These are phyloP conservation scores for Lignosus rhinocerotis DNA, from an alignment of 1,284 basidiomycete species.

Conservation along the genomic window DNA sequence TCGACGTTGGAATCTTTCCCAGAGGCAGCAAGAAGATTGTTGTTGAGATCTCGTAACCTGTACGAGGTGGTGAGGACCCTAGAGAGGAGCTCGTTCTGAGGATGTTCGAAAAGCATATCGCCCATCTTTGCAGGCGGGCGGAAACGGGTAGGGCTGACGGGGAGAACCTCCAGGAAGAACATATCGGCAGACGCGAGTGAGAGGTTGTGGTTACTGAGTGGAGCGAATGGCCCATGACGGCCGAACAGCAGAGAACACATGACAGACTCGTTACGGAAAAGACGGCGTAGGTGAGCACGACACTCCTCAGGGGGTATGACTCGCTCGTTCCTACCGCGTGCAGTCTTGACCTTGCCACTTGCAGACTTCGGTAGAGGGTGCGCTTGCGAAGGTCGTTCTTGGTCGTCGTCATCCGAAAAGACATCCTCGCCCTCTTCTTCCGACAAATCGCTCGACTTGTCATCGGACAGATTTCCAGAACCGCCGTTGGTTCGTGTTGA, in stretches of 20 bases:
- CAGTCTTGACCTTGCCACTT: conserved; percentile 76
- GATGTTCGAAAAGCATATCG: conserved; percentile 93
- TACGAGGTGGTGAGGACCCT: conserved; percentile 84
- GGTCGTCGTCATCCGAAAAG: conserved; percentile 45
- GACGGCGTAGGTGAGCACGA: conserved; percentile 86
- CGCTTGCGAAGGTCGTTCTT: conserved; percentile 33
- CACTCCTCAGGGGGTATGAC: conserved; percentile 92
- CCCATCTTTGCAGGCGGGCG: conserved; percentile 93
- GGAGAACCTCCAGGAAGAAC: conserved; percentile 95
- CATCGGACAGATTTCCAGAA: conserved; percentile 41
- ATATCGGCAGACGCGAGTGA: conserved; percentile 85
- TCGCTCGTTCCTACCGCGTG: conserved; percentile 82
- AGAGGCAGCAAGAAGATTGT: conserved; percentile 62
- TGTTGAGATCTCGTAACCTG: conserved; percentile 78
- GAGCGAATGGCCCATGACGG: conserved; percentile 85
- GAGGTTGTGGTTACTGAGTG: conserved; percentile 52
- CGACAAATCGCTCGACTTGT: conserved; percentile 44
- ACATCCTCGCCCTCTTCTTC: conserved; percentile 48
- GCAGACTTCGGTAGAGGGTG: conserved; percentile 61
- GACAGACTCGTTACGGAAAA: conserved; percentile 84
- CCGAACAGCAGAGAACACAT: conserved; percentile 91
- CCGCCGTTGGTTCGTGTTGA: neutral
- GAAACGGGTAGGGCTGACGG: conserved; percentile 94
- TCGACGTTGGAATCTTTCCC: conserved; percentile 60
- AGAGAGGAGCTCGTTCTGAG: conserved; percentile 93